phyloP scores from a whole-genome alignment of 306 rosid genomes.

The Rosa persica region DNA sequence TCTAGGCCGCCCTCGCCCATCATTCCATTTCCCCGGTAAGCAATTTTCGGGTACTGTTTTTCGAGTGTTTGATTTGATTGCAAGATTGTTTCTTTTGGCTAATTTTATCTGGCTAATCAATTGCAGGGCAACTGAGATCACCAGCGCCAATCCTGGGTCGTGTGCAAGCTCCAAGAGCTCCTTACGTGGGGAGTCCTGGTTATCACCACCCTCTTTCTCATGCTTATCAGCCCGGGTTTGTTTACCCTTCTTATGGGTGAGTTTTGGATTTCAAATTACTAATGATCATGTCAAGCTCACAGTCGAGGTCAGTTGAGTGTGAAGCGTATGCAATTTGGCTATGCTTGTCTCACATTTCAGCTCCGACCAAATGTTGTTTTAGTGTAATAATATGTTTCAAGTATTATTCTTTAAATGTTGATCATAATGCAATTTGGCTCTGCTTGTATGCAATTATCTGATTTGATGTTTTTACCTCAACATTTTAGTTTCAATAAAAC shows the following conservation, averaged over 20 bases:
- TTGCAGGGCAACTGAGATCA: conserved; percentile 24
- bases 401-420: neutral
- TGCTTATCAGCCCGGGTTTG: conserved; percentile 21
- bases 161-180: conserved; percentile 19
- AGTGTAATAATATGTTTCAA: neutral
- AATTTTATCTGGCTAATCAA: neutral
- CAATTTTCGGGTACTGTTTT: neutral
- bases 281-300: neutral
- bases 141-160: conserved; percentile 12
- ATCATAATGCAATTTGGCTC: neutral
- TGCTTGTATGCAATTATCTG: neutral
- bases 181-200: conserved; percentile 23
- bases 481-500: neutral
- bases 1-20: conserved; percentile 27
- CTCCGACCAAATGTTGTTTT: neutral
- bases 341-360: neutral
- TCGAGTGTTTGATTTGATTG: neutral
- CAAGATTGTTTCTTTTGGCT: neutral
- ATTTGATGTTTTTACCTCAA: neutral
- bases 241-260: conserved; percentile 31
- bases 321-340: conserved; percentile 7
- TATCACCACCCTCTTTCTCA: conserved; percentile 28
- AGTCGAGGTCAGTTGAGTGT: neutral
- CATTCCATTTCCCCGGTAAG: conserved; percentile 14
- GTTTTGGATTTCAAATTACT: neutral